Conservation (phyloP, 1,139 yeast species). For the Pichia sp. region DNA sequence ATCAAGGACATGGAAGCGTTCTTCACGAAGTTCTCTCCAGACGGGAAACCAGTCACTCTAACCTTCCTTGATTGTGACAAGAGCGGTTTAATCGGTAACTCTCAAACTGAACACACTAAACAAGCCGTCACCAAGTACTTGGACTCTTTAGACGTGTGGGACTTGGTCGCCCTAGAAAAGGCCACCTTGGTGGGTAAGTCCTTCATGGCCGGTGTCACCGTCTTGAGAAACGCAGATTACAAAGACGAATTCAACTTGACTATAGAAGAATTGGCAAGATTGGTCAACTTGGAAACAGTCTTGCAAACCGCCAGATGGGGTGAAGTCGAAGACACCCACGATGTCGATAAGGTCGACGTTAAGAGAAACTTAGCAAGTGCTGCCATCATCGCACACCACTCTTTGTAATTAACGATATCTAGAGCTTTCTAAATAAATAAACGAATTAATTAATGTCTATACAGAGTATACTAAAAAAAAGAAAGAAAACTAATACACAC, state of each 20-base stretch:
- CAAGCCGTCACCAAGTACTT: constrained; percentile 67
- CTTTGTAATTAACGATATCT: constrained; percentile 9
- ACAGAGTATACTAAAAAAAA: background rate
- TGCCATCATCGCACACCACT: constrained; percentile 53
- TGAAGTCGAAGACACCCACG: constrained; percentile 98
- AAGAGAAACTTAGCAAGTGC: constrained; percentile 81
- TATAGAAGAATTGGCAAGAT: constrained; percentile 71
- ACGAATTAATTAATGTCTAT: background rate
- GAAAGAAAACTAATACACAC: constrained; percentile 7
- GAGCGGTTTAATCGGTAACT: constrained; percentile 78
- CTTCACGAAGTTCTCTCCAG: constrained; percentile 46
- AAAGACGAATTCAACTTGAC: constrained; percentile 33
- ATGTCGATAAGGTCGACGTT: constrained; percentile 89
- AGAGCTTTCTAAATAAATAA: background rate
- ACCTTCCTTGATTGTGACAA: constrained; percentile 73
- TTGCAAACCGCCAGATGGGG: constrained; percentile 94
- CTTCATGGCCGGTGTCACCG: constrained; percentile 66
- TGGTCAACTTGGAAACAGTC: constrained; percentile 79
- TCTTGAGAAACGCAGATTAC: constrained; percentile 35
- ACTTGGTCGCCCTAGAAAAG: constrained; percentile 84
- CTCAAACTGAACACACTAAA: constrained; percentile 60
- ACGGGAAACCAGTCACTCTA: constrained; percentile 39
- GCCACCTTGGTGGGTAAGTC: constrained; percentile 85
- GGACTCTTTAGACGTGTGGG: constrained; percentile 62
- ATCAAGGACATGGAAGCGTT: constrained; percentile 63